These are phyloP conservation scores for Cunninghamia lanceolata DNA, from an alignment of 75 land plant genomes.

Conservation along the genomic window DNA sequence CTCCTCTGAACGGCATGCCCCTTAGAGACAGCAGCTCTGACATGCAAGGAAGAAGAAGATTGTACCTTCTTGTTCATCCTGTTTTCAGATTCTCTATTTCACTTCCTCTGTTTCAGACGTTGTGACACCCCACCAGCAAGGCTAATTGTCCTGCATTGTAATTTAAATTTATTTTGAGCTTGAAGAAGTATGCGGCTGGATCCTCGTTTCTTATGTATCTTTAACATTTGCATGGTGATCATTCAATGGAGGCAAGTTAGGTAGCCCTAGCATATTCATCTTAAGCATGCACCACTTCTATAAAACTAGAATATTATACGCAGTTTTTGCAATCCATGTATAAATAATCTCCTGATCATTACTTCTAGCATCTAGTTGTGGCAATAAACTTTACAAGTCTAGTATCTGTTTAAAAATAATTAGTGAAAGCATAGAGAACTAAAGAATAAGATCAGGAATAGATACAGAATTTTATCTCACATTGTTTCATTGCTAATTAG, in stretches of 20 bases:
- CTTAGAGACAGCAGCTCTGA: background rate
- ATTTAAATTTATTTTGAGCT: background rate
- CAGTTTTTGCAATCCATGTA: background rate
- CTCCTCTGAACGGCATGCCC: background rate
- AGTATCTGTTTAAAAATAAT: background rate
- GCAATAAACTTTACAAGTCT: no score
- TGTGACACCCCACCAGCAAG: background rate
- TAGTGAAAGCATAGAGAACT: background rate
- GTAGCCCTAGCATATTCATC: conserved; percentile 1
- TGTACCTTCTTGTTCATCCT: background rate
- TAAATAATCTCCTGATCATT: background rate
- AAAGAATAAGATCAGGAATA: background rate
- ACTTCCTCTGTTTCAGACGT: background rate
- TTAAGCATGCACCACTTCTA: background rate
- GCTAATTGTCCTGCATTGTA: conserved; percentile 2
- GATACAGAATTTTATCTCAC: background rate
- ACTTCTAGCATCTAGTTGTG: background rate
- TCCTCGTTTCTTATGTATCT: background rate
- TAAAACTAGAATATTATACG: background rate
- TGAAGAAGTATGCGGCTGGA: conserved; percentile 1
- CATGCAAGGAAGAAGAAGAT: background rate
- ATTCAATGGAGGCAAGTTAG: background rate
- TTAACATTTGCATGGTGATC: background rate
- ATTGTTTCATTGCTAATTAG: background rate
- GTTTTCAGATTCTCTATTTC: background rate